Evolutionary conservation across 202 grass and related monocot species (phyloP).

Genomic region (Panicum virgatum): DNA sequence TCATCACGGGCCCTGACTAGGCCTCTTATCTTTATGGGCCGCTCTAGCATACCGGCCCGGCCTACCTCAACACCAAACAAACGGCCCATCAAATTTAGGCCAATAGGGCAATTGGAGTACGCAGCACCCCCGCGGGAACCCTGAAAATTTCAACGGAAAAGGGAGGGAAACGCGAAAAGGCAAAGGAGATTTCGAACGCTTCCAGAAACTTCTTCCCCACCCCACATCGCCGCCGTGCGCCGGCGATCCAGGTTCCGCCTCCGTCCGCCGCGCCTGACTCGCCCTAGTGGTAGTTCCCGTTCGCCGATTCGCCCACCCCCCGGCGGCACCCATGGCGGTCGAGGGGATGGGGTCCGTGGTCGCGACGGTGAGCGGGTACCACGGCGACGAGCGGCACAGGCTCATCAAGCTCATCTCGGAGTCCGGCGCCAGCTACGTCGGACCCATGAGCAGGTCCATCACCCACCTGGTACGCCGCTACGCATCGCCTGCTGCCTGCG

Average conservation of each 20-base stretch:
- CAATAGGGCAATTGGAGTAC: too few relatives aligned
- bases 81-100: neutral
- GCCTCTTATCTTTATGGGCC: too few relatives aligned
- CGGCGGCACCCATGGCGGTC: slow-evolving; percentile 36
- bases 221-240: slow-evolving; percentile 7
- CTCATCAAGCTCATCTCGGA: slow-evolving; percentile 89
- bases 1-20: too few relatives aligned
- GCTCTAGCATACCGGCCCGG: neutral
- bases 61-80: neutral
- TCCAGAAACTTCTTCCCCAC: neutral
- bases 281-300: neutral
- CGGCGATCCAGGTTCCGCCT: neutral
- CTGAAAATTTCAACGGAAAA: slow-evolving; percentile 8
- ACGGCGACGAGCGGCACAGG: slow-evolving; percentile 68
- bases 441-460: slow-evolving; percentile 73
- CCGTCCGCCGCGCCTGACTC: neutral
- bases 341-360: slow-evolving; percentile 71
- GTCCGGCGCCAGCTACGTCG: slow-evolving; percentile 80
- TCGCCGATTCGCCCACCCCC: neutral
- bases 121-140: neutral
- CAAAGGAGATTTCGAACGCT: neutral
- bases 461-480: slow-evolving; percentile 73
- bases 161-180: slow-evolving; percentile 7
- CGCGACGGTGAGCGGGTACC: slow-evolving; percentile 88
- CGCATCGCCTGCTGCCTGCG: neutral